Percentiles rank a stretch among this genome's conserved stretches.
phyloP scores from a whole-genome alignment of 2,329 filamentous ascomycete species.

The Neopestalotiopsis sp. region DNA sequence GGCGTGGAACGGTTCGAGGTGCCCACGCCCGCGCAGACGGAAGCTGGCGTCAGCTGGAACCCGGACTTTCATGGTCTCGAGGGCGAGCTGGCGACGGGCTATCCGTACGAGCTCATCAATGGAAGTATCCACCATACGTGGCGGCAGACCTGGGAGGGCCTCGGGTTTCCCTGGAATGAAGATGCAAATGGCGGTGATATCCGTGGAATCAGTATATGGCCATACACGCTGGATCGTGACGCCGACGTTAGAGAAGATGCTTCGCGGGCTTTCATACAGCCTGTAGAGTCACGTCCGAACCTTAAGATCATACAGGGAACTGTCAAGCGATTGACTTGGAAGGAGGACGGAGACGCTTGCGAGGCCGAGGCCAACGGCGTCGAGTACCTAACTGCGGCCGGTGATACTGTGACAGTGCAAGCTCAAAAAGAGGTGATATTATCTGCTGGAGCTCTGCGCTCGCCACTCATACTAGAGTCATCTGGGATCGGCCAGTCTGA shows the following conservation, averaged over 20 bases:
- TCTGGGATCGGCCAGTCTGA: constrained; percentile 55
- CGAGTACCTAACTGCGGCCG: constrained; percentile 42
- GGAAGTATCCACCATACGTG: constrained; percentile 34
- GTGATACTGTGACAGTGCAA: constrained; percentile 36
- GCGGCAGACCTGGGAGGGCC: constrained; percentile 36
- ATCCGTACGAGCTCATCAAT: constrained; percentile 39
- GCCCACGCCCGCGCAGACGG: constrained; percentile 39
- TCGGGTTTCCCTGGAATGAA: constrained; percentile 38
- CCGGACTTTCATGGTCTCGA: constrained; percentile 38
- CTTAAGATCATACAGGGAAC: constrained; percentile 44
- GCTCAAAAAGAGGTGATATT: constrained; percentile 53
- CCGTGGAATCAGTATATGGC: constrained; percentile 42
- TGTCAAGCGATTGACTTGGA: constrained; percentile 37
- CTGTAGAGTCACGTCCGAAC: constrained; percentile 42
- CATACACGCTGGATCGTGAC: constrained; percentile 44
- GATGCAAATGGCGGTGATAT: constrained; percentile 46
- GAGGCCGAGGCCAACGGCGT: constrained; percentile 37
- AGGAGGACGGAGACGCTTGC: constrained; percentile 16
- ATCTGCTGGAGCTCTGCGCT: constrained; percentile 54
- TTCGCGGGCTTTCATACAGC: constrained; percentile 47
- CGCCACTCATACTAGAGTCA: constrained; percentile 56
- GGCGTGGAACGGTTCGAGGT: constrained; percentile 43
- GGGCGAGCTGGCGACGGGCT: constrained; percentile 44
- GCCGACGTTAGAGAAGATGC: constrained; percentile 44
- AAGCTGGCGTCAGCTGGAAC: constrained; percentile 41